These are phyloP conservation scores for Septoria linicola DNA, from an alignment of 2,329 filamentous ascomycete species.

Conservation along the genomic window DNA sequence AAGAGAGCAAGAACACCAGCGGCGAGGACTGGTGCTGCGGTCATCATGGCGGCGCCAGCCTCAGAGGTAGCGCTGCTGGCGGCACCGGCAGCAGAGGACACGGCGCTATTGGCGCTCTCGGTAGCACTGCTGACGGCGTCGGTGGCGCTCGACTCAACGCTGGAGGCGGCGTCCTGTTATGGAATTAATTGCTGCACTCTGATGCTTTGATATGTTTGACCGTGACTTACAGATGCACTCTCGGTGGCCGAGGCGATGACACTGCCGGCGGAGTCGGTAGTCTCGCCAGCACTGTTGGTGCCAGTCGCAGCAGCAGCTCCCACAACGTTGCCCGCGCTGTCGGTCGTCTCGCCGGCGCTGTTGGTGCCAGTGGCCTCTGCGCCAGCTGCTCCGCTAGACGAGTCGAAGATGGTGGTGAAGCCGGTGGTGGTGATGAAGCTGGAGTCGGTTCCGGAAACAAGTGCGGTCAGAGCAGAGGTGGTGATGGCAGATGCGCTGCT, in stretches of 20 bases:
- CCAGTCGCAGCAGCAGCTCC: constrained; percentile 21
- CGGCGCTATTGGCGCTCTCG: constrained; percentile 15
- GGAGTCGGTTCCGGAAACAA: constrained; percentile 34
- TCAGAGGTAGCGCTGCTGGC: constrained; percentile 21
- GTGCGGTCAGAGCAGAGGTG: constrained; percentile 35
- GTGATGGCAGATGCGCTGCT: constrained; percentile 26
- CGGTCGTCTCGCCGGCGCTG: constrained; percentile 12
- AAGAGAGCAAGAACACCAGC: constrained; percentile 47
- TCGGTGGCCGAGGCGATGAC: constrained; percentile 20
- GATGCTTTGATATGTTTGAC: not conserved
- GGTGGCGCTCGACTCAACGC: constrained; percentile 18
- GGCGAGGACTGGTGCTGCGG: constrained; percentile 36
- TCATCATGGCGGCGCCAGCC: constrained; percentile 33
- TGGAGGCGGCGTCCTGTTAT: constrained; percentile 16
- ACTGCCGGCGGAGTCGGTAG: constrained; percentile 13
- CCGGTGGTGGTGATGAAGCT: constrained; percentile 37
- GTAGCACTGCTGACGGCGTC: constrained; percentile 18
- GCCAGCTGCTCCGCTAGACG: not conserved
- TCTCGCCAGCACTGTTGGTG: constrained; percentile 5
- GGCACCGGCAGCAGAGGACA: constrained; percentile 13
- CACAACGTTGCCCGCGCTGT: constrained; percentile 16
- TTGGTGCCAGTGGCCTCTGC: constrained; percentile 10
- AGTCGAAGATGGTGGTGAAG: constrained; percentile 37
- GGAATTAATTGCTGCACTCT: no score
- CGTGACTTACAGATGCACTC: constrained; percentile 18